phyloP scores from a whole-genome alignment of 768 basidiomycete genomes.

The Lentinus brumalis region DNA sequence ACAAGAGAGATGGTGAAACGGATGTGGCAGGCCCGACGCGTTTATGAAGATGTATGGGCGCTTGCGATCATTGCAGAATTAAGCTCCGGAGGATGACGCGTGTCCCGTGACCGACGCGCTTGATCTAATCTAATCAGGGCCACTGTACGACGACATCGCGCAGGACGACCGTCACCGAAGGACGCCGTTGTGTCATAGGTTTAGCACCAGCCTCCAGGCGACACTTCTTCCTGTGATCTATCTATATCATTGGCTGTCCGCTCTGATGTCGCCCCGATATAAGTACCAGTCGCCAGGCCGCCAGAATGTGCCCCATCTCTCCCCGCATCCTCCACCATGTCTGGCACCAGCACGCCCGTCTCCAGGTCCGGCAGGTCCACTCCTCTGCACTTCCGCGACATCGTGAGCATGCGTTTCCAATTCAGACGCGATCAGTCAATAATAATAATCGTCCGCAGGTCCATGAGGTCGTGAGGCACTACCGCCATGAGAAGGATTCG shows the following conservation, averaged over 20 bases:
- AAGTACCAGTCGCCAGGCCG: background rate
- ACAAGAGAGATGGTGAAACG: background rate
- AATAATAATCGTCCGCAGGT: constrained; percentile 48
- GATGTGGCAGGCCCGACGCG: background rate
- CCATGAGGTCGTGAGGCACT: constrained; percentile 63
- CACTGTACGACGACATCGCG: background rate
- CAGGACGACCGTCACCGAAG: background rate
- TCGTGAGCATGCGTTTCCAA: constrained; percentile 6
- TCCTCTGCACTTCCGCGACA: constrained; percentile 23
- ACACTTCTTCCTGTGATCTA: background rate
- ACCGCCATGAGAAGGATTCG: constrained; percentile 79
- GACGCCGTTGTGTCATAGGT: background rate
- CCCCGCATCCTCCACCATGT: constrained; percentile 22
- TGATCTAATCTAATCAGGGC: constrained; percentile 17
- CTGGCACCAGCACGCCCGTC: constrained; percentile 19
- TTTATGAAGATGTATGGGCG: constrained; percentile 15
- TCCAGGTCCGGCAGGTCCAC: constrained; percentile 22
- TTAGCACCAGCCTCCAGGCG: background rate
- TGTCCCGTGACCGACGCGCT: background rate
- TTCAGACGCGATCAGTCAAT: background rate
- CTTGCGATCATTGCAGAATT: background rate
- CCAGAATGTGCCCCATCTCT: background rate
- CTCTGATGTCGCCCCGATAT: constrained; percentile 8
- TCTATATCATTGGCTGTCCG: background rate
- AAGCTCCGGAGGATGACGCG: constrained; percentile 8